Evolutionary conservation across 495 filamentous ascomycete species (phyloP), one percentile per base, ranked within the genome.

Genomic region (Hypoxylon fragiforme): DNA sequence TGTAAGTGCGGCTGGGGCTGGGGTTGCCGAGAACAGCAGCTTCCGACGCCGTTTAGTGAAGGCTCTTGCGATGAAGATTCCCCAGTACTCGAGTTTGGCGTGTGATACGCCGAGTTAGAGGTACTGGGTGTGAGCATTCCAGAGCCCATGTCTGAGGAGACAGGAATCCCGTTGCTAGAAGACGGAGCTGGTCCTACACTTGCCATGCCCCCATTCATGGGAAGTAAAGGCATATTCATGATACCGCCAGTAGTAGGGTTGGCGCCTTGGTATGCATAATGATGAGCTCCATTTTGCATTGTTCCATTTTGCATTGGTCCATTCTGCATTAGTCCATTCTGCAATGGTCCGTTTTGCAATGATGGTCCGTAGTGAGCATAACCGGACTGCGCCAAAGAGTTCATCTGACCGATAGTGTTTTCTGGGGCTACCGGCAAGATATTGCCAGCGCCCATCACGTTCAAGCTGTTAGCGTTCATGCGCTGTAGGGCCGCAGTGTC

Each of bases 391-490:
- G 41, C 7, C 7, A 18, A 21, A 31, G 22, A 13, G 14, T 30
- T 22, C 19, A 43, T 22, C 24, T 30, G 22, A n/a, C 24, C 20
- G 18, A 46, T 20, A 34, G 28, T 28, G 13, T 44, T 54, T 12
- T 22, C 50, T 15, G 44, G 18, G 41, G 44, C 13, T 16, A 44
- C 12, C 30, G 41, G 19, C 11, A 39, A 32, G 13, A 24, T 12
- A 30, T 34, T 40, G 7, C 11, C 14, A 26, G 50, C 26, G 8
- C 44, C 44, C 26, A 54, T 62, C 9, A 79, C 30, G 47, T 77
- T 79, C 44, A 78, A 32, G 0, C 65, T 69, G 43, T 60, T 71
- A 24, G 69, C 64, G 43, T 79, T 71, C 62, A 79, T 77, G 44
- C 77, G 72, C 41, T 72, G 63, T 21, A 81, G 50, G 16, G 68